phyloP scores from a whole-genome alignment of 805 yeast species.

The Schizosaccharomyces osmophilus region DNA sequence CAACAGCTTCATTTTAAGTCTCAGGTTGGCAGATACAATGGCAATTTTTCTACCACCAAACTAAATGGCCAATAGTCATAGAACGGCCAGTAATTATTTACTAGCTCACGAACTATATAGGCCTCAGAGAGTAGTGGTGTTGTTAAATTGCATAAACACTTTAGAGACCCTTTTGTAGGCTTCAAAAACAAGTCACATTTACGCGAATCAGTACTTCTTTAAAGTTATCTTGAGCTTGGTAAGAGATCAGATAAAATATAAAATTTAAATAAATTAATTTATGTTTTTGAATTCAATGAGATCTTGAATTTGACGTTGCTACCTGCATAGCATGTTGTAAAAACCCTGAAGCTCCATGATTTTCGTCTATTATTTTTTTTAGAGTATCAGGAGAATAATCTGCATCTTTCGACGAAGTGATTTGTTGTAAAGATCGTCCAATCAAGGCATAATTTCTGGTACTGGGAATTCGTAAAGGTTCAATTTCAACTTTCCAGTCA shows the following conservation, averaged over 20 bases:
- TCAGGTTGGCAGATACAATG: background rate
- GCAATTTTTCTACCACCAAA: background rate
- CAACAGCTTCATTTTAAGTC: background rate
- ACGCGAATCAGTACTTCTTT: background rate
- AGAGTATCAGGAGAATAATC: slow-evolving; percentile 10
- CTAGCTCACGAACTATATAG: background rate
- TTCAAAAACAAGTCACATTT: background rate
- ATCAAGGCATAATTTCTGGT: slow-evolving; percentile 80
- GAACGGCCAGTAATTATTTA: background rate
- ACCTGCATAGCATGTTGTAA: slow-evolving; percentile 53
- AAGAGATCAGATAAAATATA: background rate
- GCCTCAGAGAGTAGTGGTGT: background rate
- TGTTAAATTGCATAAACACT: background rate
- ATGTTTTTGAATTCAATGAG: slow-evolving; percentile 23
- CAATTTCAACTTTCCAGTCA: slow-evolving; percentile 72
- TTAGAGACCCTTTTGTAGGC: background rate
- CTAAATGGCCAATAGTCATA: background rate
- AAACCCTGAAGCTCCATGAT: slow-evolving; percentile 87
- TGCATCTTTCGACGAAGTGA: background rate
- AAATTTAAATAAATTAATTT: background rate
- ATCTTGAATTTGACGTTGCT: slow-evolving; percentile 45
- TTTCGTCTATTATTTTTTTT: slow-evolving; percentile 38
- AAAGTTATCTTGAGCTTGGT: too few relatives aligned
- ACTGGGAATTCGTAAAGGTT: slow-evolving; percentile 77
- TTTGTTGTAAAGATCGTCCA: slow-evolving; percentile 20